Base-by-base conservation (phyloP, 805 yeast genomes). In the Nakazawaea wickerhamii region DNA sequence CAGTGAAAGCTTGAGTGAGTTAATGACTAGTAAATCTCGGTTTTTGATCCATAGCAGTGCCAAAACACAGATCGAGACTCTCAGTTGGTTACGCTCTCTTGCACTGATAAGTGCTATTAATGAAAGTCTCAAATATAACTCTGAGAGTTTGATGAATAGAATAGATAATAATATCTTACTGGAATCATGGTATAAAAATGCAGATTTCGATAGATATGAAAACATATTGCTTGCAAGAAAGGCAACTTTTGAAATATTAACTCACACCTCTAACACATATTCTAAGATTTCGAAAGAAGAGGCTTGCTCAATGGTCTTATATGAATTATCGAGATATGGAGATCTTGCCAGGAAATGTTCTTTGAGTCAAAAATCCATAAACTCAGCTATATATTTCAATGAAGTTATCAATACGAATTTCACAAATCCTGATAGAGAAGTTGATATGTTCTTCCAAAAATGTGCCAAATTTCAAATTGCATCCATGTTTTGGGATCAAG, bases 401-500 rank as follows among this genome's bases (percentile, higher is more conserved):
- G 58, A 63, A 22, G 47, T 75, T 15, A 55, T 64, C 3, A 58
- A 59, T 5, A 33, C 47, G 0, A 50, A 55, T 22, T 46, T 53
- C 25, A 23, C 23, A 1, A 36, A 42, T 3, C 30, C 26, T 18
- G 6, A n/a, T 41, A 43, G 14, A 46, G 46, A 44, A 32, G 45
- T 52, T 1, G 34, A 44, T 11, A 14, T 33, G 5, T 45, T 44
- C 17, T 52, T 53, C 3, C 30, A 36, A 5, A 45, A 52, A 32
- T 36, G 60, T 4, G 60, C 75, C 0, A 61, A 62, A 37, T 68
- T 67, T 48, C 77, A 77, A 34, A 56, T 77, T 0, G 87, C 95
- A 0, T 59, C 65, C 5, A 71, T 84, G 0, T 63, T 84, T 21
- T 86, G 95, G 95, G 59, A 62, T 0, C 76, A 75, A 42, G 77